Evolutionary conservation across 1,284 basidiomycete species (phyloP), one percentile per base, ranked within the genome.

Genomic region (Termitomyces sp.): DNA sequence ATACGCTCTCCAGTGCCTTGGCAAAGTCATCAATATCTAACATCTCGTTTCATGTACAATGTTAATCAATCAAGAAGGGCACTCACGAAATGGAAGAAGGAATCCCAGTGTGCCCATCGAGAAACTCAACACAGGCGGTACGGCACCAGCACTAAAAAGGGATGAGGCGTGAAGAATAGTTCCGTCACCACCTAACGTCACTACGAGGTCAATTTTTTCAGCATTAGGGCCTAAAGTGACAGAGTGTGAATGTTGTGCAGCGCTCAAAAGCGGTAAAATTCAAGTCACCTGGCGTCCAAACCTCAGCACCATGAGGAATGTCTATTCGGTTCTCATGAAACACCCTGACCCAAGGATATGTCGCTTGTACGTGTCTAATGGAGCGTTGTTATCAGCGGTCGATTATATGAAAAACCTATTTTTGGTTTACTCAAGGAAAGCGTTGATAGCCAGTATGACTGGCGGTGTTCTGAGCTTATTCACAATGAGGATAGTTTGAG

Each of bases 51-150:
- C 46, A 55, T 44, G 13, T 41, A 38, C 26, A 48, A 15, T 33
- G 44, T 52, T 19, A 4, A 44, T 49, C 30, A 38, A 21, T 52
- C 12, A 24, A 10, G 13, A 31, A 17, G 1, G 28, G 45, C 4
- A 79, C 92, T 75, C 65, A 93, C 93, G 90, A 71, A 97, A 98
- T 0, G 96, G 95, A 17, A 98, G 78, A 15, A 98, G 73, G 69
- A 98, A 98, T 1, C 95, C 95, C 0, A 98, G 76, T 1, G 92
- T 95, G 6, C 95, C 96, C 90, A 98, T 93, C 0, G 91, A 94
- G 72, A 98, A 97, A 66, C 92, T 95, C 36, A 98, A 75, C 0
- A 98, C 94, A 0, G 96, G 95, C 1, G 95, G 95, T 12, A 97
- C 94, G 21, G 92, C 88, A 33, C 89, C 90, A 7, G 82, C 77